Evolutionary conservation across 2,329 filamentous ascomycete genomes (phyloP), one percentile per base, ranked within the genome.

Genomic region (Xylaria sp.): DNA sequence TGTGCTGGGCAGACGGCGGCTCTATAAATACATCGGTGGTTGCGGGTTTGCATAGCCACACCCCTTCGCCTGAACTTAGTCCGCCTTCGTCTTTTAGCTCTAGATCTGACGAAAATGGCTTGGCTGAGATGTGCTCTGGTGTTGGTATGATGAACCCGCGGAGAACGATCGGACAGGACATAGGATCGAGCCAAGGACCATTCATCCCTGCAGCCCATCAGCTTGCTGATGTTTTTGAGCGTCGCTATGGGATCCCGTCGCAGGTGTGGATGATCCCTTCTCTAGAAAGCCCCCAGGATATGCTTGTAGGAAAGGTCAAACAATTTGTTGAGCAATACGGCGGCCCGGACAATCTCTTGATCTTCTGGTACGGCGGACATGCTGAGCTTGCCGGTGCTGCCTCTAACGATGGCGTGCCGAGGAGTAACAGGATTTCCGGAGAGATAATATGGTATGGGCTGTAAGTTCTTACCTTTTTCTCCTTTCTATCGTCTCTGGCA

Each of bases 341-440:
- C 7, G 55, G 59, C 3, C 50, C 50, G 8, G 69, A 68, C 1
- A 71, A 55, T 43, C 62, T 71, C 5, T 43, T 71, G 36, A 41
- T 71, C 23, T 71, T 70, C 39, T 71, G 69, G 69, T 71, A 71
- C 34, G 69, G 67, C 41, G 69, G 69, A 15, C 39, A 39, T 43
- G 69, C 69, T 18, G 67, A 69, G 9, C 65, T 69, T 39, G 28
- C 53, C 13, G 18, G 46, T 48, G 18, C 36, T 4, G 3, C 18
- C 1, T 9, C 36, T n/a, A 23, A 18, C 0, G 43, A 36, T 4
- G 23, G 12, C n/a, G 15, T 20, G 3, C 20, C 34, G 20, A 43
- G 48, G 28, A 20, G 36, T 13, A 43, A 48, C 5, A 28, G 12
- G 4, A 30, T 2, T 23, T 7, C 10, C 10, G 63, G 56, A 10